These are phyloP conservation scores for Yamadazyma conglobata DNA, from an alignment of 1,139 yeast species.

Conservation along the genomic window DNA sequence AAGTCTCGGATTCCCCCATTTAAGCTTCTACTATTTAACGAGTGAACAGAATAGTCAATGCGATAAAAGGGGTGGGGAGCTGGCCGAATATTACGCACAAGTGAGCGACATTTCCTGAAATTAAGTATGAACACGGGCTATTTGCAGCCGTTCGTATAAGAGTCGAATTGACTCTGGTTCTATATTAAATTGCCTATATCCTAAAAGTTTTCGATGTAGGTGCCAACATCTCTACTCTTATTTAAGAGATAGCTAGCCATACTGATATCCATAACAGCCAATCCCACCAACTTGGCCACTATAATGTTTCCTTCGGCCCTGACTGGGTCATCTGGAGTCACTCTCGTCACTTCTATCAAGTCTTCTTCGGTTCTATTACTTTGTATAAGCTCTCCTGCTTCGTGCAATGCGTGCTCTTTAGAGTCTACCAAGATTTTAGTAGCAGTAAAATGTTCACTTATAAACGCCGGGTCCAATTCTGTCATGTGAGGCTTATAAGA, in stretches of 20 bases:
- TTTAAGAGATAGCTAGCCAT: slow-evolving; percentile 32
- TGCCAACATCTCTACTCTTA: background rate
- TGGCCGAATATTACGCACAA: too few relatives aligned
- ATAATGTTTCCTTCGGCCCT: slow-evolving; percentile 26
- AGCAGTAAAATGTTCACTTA: slow-evolving; percentile 25
- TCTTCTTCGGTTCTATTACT: slow-evolving; percentile 31
- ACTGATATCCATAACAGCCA: slow-evolving; percentile 58
- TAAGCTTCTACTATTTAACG: too few relatives aligned
- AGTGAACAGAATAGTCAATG: too few relatives aligned
- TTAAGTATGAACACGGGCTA: background rate
- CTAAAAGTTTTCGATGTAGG: slow-evolving; percentile 1
- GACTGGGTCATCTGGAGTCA: slow-evolving; percentile 14
- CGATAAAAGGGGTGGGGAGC: too few relatives aligned
- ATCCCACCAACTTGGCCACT: slow-evolving; percentile 54
- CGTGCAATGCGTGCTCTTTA: slow-evolving; percentile 49
- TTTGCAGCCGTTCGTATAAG: too few relatives aligned
- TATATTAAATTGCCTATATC: too few relatives aligned
- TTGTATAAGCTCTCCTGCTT: slow-evolving; percentile 64
- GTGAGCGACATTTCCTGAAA: background rate
- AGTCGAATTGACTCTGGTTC: too few relatives aligned
- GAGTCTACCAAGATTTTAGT: slow-evolving; percentile 57
- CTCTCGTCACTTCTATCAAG: slow-evolving; percentile 45
- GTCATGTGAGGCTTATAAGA: slow-evolving; percentile 68
- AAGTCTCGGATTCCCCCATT: slow-evolving; percentile 5
- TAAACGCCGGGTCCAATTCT: slow-evolving; percentile 51